Conservation (phyloP, 352 stramenopile genomes). For the Globisporangium alternatum region DNA sequence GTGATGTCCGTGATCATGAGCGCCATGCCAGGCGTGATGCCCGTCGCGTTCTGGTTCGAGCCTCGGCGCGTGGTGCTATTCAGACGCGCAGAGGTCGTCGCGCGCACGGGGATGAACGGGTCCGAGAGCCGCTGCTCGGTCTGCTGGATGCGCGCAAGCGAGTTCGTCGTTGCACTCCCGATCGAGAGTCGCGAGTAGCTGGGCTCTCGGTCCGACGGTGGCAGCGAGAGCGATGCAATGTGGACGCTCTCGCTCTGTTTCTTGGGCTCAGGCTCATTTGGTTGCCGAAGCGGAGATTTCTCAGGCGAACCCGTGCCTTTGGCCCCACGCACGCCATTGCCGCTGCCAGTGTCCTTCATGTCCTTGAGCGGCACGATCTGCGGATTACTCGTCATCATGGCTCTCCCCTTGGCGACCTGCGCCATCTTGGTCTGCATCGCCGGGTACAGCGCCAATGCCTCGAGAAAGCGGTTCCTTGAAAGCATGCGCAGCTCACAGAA, state of each 20-base stretch:
- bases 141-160: conserved; percentile 18
- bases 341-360: conserved; percentile 21
- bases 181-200: conserved; percentile 13
- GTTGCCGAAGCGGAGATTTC: background rate
- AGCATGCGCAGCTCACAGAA: conserved; percentile 84
- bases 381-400: conserved; percentile 17
- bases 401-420: conserved; percentile 36
- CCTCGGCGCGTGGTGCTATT: conserved; percentile 28
- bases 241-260: background rate
- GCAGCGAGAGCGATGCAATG: background rate
- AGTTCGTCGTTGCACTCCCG: conserved; percentile 8
- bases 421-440: conserved; percentile 64
- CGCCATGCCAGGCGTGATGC: conserved; percentile 36
- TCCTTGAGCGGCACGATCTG: conserved; percentile 14
- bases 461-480: conserved; percentile 73
- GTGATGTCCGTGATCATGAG: conserved; percentile 42
- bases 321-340: background rate
- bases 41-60: conserved; percentile 15
- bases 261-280: background rate
- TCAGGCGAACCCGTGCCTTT: background rate
- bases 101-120: conserved; percentile 21
- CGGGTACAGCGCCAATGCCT: conserved; percentile 66
- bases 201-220: background rate
- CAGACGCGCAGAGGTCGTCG: conserved; percentile 37
- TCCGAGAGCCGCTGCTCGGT: conserved; percentile 25